Evolutionary conservation across 495 filamentous ascomycete genomes (phyloP).

Genomic region (Pseudoneurospora amorphoporcata): DNA sequence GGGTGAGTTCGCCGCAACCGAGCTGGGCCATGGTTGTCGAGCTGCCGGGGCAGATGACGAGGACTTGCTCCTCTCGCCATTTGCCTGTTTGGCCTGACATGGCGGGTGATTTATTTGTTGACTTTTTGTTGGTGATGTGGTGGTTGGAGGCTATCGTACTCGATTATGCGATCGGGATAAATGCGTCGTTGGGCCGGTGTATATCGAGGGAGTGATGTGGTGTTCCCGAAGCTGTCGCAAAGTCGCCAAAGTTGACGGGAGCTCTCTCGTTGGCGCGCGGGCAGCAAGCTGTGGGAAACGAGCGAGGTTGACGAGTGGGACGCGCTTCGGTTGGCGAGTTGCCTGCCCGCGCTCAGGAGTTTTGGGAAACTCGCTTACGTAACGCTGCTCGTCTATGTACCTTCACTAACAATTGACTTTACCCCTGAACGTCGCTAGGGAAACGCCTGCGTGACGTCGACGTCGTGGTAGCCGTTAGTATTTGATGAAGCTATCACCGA

Average conservation of each 20-base stretch:
- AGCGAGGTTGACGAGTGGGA: not conserved
- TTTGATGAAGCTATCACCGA: not conserved
- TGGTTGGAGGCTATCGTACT: not conserved
- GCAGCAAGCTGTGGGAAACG: not conserved
- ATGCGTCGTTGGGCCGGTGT: not conserved
- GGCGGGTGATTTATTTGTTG: slow-evolving; percentile 4
- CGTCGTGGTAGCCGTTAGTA: not conserved
- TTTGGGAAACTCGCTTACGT: slow-evolving; percentile 2
- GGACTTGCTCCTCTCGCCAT: slow-evolving; percentile 45
- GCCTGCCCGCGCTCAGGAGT: not conserved
- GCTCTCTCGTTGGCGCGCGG: not conserved
- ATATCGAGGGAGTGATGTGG: not conserved
- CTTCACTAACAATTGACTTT: not conserved
- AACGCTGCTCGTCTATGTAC: not conserved
- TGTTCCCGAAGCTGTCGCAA: not conserved
- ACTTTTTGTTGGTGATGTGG: not conserved
- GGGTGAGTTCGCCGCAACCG: slow-evolving; percentile 85
- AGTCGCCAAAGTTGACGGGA: not conserved
- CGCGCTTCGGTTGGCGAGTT: not conserved
- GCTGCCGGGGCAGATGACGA: slow-evolving; percentile 87
- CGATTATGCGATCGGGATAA: not conserved
- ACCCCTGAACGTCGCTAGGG: not conserved
- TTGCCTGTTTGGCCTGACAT: slow-evolving; percentile 39
- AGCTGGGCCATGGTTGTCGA: slow-evolving; percentile 89
- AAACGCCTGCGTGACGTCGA: not conserved